Evolutionary conservation across 805 yeast genomes (phyloP), one percentile per base, ranked within the genome.

Genomic region (Saturnispora gosingensis): DNA sequence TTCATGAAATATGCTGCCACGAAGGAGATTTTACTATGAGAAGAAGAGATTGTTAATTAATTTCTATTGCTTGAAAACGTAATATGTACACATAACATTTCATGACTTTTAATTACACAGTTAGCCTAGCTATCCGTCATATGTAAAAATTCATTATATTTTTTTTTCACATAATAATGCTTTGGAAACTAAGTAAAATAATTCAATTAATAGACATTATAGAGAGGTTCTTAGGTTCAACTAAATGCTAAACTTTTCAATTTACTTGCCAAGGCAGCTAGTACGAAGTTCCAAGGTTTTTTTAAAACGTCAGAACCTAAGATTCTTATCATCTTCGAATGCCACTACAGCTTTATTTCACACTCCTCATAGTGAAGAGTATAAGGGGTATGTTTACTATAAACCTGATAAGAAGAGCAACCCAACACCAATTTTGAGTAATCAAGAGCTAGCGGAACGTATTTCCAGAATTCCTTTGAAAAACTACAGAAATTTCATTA

Each of bases 401-500:
- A 44, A 46, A n/a, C 20, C 66, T 4, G 70, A 67, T 43, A 58
- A 56, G 22, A 53, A 34, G 24, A 46, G 53, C 25, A 67, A 67
- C 46, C 71, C 71, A 11, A 57, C 66, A 9, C 60, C 54, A 20
- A 34, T 57, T 5, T 8, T 53, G 4, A 45, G 40, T 6, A 51
- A 54, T 20, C 55, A 57, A 24, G 63, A 63, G 46, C 53, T 67
- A 16, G 58, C 60, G 9, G 69, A 66, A 45, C 71, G 95, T 55
- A 82, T 93, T 53, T 72, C 78, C n/a, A 74, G 74, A 44, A 88
- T 91, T 38, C 98, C 98, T 5, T 75, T 86, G 25, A 83, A 82
- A 53, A 79, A 88, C 57, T 90, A 84, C 66, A 69, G 98, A 55
- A 90, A 89, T 67, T 91, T 93, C 67, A 87, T 95, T 54, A 90